Evolutionary conservation across 371 early-diverging fungal genomes (phyloP).

Genomic region (Massospora cicadina): DNA sequence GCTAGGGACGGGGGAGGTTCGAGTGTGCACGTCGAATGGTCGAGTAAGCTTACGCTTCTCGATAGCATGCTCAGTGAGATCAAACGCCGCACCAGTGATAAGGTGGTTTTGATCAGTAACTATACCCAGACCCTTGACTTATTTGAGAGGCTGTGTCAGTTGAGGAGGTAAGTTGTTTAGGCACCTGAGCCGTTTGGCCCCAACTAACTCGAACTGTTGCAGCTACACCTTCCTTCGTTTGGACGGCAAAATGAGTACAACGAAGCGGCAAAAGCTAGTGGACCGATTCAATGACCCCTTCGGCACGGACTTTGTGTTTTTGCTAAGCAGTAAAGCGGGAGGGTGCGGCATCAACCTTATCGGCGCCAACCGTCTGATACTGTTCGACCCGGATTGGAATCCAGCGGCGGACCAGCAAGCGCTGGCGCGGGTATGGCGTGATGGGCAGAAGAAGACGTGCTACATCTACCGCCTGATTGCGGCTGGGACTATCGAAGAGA

Average conservation of each 20-base stretch:
- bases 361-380: conserved; percentile 86
- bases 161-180: conserved; percentile 30
- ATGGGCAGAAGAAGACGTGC: conserved; percentile 89
- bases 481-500: conserved; percentile 93
- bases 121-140: conserved; percentile 95
- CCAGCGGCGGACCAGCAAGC: conserved; percentile 54
- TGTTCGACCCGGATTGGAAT: conserved; percentile 72
- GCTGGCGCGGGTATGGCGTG: conserved; percentile 90
- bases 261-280: conserved; percentile 81
- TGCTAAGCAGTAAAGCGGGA: conserved; percentile 93
- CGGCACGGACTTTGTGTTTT: conserved; percentile 70
- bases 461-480: conserved; percentile 91
- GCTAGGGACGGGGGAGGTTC: conserved; percentile 15
- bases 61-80: conserved; percentile 48
- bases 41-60: conserved; percentile 78
- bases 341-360: conserved; percentile 96
- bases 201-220: not conserved
- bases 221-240: conserved; percentile 65
- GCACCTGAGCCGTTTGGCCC: not conserved
- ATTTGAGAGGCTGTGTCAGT: conserved; percentile 70
- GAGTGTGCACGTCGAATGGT: conserved; percentile 45
- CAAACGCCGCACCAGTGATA: conserved; percentile 61
- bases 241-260: conserved; percentile 82
- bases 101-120: conserved; percentile 91
- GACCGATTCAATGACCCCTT: conserved; percentile 87